Percentiles rank a stretch among this genome's conserved stretches.
Evolutionary conservation across 1,284 basidiomycete species (phyloP).

Genomic region (Marasmius oreades): DNA sequence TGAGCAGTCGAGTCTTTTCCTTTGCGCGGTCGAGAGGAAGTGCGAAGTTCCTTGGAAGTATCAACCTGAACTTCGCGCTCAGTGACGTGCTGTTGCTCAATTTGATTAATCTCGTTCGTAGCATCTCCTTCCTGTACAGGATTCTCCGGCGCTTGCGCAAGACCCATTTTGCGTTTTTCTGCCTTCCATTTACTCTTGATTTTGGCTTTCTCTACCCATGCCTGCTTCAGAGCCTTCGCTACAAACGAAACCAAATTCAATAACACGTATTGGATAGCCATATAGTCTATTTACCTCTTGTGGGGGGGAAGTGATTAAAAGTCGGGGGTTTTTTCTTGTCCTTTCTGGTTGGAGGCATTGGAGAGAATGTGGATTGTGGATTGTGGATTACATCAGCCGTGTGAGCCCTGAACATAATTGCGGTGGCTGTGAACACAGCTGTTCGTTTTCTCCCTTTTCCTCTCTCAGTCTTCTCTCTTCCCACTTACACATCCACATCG

Average conservation of each 20-base stretch:
- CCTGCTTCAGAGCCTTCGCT: conserved; percentile 73
- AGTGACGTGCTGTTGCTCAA: background rate
- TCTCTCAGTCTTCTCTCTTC: conserved; percentile 25
- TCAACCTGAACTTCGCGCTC: background rate
- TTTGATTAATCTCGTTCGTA: conserved; percentile 16
- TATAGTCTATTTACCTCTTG: conserved; percentile 46
- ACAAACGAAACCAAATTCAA: conserved; percentile 8
- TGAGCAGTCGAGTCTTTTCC: background rate
- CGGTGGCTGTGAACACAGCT: background rate
- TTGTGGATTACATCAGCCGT: background rate
- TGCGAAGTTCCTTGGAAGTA: background rate
- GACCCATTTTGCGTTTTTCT: conserved; percentile 62
- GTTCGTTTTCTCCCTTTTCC: conserved; percentile 26
- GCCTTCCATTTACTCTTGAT: conserved; percentile 75
- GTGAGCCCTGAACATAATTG: background rate
- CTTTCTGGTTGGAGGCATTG: conserved; percentile 25
- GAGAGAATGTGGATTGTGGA: background rate
- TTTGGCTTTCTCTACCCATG: conserved; percentile 71
- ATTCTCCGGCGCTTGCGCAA: conserved; percentile 19
- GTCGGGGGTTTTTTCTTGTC: conserved; percentile 60
- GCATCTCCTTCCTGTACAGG: conserved; percentile 19
- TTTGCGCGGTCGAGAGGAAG: background rate
- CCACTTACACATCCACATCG: conserved; percentile 69
- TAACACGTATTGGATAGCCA: conserved; percentile 1
- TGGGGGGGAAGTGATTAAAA: conserved; percentile 62